Evolutionary conservation across 148 eudicot species (phyloP).

Genomic region (Camellia sinensis): DNA sequence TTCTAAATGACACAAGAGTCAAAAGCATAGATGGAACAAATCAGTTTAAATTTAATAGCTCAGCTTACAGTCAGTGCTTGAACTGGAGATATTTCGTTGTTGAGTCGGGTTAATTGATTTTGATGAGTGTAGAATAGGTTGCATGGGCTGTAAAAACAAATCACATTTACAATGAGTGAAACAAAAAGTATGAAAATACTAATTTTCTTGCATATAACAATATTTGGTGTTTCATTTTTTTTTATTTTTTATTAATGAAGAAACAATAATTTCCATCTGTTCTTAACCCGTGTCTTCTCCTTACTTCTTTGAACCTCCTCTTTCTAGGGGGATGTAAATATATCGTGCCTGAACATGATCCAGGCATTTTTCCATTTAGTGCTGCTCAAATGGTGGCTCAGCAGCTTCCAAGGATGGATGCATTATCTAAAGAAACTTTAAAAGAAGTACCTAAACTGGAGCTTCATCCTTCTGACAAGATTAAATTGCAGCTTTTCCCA

Average conservation of each 20-base stretch:
- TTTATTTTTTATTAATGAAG: background rate
- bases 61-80: no score
- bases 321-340: slow-evolving; percentile 11
- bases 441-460: slow-evolving; percentile 8
- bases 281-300: background rate
- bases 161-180: no score
- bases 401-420: slow-evolving; percentile 5
- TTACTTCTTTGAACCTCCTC: slow-evolving; percentile 1
- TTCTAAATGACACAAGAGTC: no score
- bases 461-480: slow-evolving; percentile 45
- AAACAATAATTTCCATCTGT: background rate
- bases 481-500: slow-evolving; percentile 88
- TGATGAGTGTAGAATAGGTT: no score
- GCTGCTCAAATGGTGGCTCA: slow-evolving; percentile 20
- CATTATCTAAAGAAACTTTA: slow-evolving; percentile 6
- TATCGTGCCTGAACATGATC: slow-evolving; percentile 8
- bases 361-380: slow-evolving; percentile 19
- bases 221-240: no score
- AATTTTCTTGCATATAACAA: no score
- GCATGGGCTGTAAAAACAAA: no score
- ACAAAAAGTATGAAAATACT: no score
- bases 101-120: no score
- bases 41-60: no score
- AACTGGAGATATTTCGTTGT: no score
- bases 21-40: no score